A percentile compares a stretch with the other conserved stretches of the same genome.
Conservation (phyloP, 177 flowering plant species). For the Vitis hybrid region DNA sequence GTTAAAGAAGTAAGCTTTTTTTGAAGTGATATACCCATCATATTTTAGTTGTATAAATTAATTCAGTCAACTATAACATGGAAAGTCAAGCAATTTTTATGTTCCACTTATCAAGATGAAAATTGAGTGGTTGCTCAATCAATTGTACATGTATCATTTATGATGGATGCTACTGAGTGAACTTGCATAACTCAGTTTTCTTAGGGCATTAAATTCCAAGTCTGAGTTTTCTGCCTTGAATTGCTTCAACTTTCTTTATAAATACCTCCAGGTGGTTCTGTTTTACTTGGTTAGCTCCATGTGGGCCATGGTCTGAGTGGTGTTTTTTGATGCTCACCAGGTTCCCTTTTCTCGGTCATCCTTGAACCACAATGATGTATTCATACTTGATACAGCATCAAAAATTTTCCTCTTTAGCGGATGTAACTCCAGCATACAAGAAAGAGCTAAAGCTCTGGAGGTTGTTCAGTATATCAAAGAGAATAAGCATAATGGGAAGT, state of each 20-base stretch:
- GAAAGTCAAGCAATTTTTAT: not conserved
- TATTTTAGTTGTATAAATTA: not conserved
- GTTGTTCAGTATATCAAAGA: slow-evolving; percentile 74
- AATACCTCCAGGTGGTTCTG: not conserved
- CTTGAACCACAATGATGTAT: slow-evolving; percentile 70
- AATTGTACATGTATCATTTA: not conserved
- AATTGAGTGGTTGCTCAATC: not conserved
- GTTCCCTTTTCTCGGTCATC: slow-evolving; percentile 76
- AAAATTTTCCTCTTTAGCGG: slow-evolving; percentile 74
- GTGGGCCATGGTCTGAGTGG: not conserved
- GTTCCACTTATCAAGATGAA: not conserved
- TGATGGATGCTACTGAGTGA: not conserved
- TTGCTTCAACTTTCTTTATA: not conserved
- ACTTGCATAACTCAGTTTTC: no score
- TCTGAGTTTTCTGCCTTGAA: not conserved
- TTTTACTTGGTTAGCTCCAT: not conserved
- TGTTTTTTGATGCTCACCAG: slow-evolving; percentile 27
- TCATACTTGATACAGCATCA: slow-evolving; percentile 69
- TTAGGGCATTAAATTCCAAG: not conserved
- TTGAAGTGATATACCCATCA: not conserved
- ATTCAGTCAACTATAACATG: not conserved
- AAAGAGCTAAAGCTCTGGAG: slow-evolving; percentile 81
- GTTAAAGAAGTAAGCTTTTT: slow-evolving; percentile 62
- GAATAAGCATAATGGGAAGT: slow-evolving; percentile 54
- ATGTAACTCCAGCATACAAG: slow-evolving; percentile 69